Base-by-base conservation (phyloP, 1,284 basidiomycete species). In the Austroboletus novae-zelandiae region DNA sequence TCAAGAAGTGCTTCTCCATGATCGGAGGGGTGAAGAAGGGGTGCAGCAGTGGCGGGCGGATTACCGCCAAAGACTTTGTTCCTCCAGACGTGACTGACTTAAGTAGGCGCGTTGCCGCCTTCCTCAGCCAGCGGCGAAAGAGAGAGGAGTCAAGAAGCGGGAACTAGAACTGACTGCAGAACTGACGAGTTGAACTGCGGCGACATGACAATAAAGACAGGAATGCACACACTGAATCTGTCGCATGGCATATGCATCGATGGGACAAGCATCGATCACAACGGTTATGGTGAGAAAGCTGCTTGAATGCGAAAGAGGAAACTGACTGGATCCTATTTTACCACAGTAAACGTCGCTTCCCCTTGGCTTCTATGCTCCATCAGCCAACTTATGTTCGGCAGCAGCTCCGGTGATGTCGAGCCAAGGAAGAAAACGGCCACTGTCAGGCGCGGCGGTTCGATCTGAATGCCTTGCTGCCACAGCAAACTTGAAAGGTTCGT, bases 41-140 rank as follows among this genome's bases (percentile, higher is more conserved):
- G 9, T 80, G 85, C 50, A 74, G 78, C 15, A 66, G 71, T 32
- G 82, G 74, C 43, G 84, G 86, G 61, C 80, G 85, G 57, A 78
- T 89, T 59, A 84, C 77, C 52, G 85, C 80, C 62, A 90, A 86
- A 69, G 89, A 91, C 67, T 94, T 94, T 64, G 69, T 94, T 9
- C 89, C 89, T 20, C 91, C 91, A 37, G 92, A 94, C 68, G 91
- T 93, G 52, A 82, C 85, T 44, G 92, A 91, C 44, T 79, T 94
- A 52, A 86, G 79, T 75, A 94, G 94, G 71, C 86, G 91, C 51
- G 91, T 92, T 13, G 91, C 91, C 9, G 91, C 91, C 48, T 94
- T 94, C 74, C 83, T 94, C 61, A 89, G 84, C 68, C 78, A 92
- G 64, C 91, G 94, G 71, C 79, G 91, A 61, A 94, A 94, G 72